Evolutionary conservation across 164 flowering plant species (phyloP).

Genomic region (Berberis vulgaris): DNA sequence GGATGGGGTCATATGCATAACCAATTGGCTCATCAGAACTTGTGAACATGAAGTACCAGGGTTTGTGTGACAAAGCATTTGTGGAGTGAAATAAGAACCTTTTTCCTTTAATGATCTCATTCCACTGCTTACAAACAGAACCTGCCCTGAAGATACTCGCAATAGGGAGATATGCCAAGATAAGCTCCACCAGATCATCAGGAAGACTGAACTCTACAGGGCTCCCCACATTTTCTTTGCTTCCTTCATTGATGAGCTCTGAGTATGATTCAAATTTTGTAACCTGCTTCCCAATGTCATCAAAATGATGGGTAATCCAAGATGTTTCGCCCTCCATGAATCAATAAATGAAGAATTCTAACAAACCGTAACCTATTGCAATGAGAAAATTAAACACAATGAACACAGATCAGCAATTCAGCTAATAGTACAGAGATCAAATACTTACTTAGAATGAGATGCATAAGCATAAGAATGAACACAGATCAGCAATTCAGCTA

Average conservation of each 20-base stretch:
- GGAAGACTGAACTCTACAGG: constrained; percentile 61
- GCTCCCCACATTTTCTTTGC: constrained; percentile 22
- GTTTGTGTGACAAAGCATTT: constrained; percentile 39
- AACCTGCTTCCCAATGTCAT: constrained; percentile 11
- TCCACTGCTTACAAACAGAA: constrained; percentile 84
- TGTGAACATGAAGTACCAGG: constrained; percentile 97
- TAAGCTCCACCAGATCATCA: constrained; percentile 79
- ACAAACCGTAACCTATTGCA: neutral
- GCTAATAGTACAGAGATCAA: too few species aligned
- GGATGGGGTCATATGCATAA: constrained; percentile 76
- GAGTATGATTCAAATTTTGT: constrained; percentile 34
- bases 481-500: too few species aligned
- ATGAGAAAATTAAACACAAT: too few species aligned
- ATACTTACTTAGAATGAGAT: too few species aligned
- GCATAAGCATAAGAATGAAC: too few species aligned
- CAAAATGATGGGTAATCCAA: constrained; percentile 16
- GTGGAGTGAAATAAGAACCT: constrained; percentile 66
- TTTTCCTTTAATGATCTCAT: constrained; percentile 55
- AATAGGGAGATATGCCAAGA: constrained; percentile 64
- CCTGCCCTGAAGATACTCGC: constrained; percentile 82
- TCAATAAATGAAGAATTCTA: neutral
- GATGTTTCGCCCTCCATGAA: constrained; percentile 25
- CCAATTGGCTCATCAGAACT: constrained; percentile 70
- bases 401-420: too few species aligned
- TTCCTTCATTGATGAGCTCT: constrained; percentile 37